Percentiles rank a stretch among this genome's conserved stretches.
Evolutionary conservation across 495 filamentous ascomycete species (phyloP).

Genomic region (Pyrenula massariospora): DNA sequence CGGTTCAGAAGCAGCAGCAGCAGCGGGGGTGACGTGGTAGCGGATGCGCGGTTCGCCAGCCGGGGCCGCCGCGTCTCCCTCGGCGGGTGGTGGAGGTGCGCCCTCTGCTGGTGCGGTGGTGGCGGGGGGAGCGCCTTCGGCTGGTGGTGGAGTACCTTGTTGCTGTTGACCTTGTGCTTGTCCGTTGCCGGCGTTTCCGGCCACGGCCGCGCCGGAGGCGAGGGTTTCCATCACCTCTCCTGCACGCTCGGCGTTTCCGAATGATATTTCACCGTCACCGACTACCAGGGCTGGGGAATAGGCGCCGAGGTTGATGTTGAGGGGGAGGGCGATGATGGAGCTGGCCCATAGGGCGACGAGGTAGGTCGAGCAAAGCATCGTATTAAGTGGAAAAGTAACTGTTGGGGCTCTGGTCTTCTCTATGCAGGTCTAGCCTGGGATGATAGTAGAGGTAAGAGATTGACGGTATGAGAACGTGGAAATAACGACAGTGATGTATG

Average conservation of each 20-base stretch:
- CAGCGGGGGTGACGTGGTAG: neutral
- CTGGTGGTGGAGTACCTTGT: neutral
- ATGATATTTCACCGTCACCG: constrained; percentile 45
- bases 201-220: neutral
- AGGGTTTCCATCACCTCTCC: constrained; percentile 10
- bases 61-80: neutral
- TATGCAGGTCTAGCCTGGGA: neutral
- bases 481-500: neutral
- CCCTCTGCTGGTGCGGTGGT: neutral
- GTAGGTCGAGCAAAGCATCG: constrained; percentile 30
- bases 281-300: constrained; percentile 46
- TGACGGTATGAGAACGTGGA: neutral
- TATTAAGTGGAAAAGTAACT: neutral
- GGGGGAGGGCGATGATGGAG: constrained; percentile 28
- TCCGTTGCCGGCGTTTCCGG: neutral
- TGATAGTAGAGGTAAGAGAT: neutral
- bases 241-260: constrained; percentile 27
- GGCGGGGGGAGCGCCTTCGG: neutral
- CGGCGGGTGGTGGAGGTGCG: neutral
- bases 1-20: no score
- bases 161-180: neutral
- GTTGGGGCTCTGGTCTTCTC: neutral
- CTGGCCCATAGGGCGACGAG: constrained; percentile 26
- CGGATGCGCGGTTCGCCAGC: neutral
- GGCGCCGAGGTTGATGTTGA: constrained; percentile 49